Evolutionary conservation across 2,329 filamentous ascomycete genomes (phyloP), one percentile per base, ranked within the genome.

Genomic region (Aspergillus proliferans): DNA sequence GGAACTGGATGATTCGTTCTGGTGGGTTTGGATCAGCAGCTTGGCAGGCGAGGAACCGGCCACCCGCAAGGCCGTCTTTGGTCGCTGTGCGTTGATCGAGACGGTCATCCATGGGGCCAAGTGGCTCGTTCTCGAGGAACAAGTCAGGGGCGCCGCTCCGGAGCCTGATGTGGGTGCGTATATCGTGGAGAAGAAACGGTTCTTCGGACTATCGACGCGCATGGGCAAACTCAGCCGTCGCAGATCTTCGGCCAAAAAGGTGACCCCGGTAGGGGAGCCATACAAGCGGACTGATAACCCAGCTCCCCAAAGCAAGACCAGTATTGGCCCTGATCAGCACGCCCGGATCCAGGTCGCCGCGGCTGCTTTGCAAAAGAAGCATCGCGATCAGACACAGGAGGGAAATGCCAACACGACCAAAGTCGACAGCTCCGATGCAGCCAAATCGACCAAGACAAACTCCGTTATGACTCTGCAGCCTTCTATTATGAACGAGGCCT

Each of bases 11-110:
- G 92, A 97, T 66, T 86, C 90, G 1, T 98, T 98, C 69, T 98
- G 93, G 93, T 97, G 93, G 92, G 93, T 97, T 3, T 98, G 93
- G 93, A 97, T 98, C 79, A 94, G 84, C 59, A 97, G 92, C 76
- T 74, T 98, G 61, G 90, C 92, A 1, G 87, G 84, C 0, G 93
- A 98, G 62, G 93, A 98, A 71, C 87, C 91, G 0, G 71, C 83
- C 0, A 80, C 85, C 43, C 83, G 93, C 52, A 98, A 98, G 67
- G 86, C 91, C 5, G 89, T 91, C 0, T 98, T 98, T 66, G 93
- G 93, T 34, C 82, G 93, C 54, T 98, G 93, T 63, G 89, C 93
- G 18, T 79, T 98, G 36, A 81, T 97, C 42, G 93, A 98, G 68
- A 97, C 93, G 0, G 77, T 81, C 12, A 93, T 97, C 52, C 76